Base-by-base conservation (phyloP, 345 rosid species). In the Gossypium arboreum region DNA sequence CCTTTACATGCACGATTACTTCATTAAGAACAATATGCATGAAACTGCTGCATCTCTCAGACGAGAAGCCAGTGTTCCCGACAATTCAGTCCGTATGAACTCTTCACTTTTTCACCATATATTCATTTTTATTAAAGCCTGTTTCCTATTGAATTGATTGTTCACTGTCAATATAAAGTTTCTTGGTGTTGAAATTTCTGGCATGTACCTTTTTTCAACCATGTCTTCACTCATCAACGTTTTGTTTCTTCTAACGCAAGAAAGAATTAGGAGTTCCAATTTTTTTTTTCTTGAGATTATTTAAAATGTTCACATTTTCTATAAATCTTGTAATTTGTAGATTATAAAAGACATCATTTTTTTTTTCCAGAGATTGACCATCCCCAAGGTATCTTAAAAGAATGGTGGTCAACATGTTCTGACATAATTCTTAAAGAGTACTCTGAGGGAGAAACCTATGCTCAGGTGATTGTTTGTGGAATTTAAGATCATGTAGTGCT, bases 1-100 rank as follows among this genome's bases (percentile, higher is more conserved):
- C 12, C 71, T 47, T 34, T 84, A 79, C 74, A 25, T 84, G 78
- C 81, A 73, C 24, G 87, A 84, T 79, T 81, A 84, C 64, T n/a
- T 84, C 57, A 50, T 68, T 72, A 81, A 75, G 76, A 77, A 52
- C 62, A 75, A 81, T 12, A 54, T 79, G 78, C 73, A 75, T 43
- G 63, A 8, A n/a, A 79, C 83, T 48, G 87, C 87, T 4, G 41
- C 41, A 34, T 34, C 41, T 34, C 41, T 34, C 41, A 34, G 41
- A 4, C 7, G 5, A 34, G 41, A 34, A 34, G 41, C 41, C 41
- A 6, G 41, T 34, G 41, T 34, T 4, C 41, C 41, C 41, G 0
- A 34, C 41, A 5, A 1, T 34, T 34, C 7, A 0, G 41, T 34
- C 41, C 7, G 41, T 5, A 34, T 34, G 41, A 34, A 34, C 41